Evolutionary conservation across 169 alveolate species (phyloP), one percentile per base, ranked within the genome.

Genomic region (Amoebophrya sp.): DNA sequence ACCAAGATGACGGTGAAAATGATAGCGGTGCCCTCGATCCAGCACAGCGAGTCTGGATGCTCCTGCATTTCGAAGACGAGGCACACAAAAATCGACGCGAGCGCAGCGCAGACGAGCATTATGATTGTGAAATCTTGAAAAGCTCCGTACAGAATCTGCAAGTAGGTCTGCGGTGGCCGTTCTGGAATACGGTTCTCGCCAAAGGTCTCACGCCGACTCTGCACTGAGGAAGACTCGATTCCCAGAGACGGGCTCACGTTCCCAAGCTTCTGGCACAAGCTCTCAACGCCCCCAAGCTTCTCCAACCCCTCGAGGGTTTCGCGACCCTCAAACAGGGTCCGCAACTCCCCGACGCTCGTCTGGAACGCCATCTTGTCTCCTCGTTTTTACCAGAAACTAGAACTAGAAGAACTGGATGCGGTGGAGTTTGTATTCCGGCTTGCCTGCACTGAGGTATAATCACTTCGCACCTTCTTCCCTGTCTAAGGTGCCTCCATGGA

Each of bases 1-100:
- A 65, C 83, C 83, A 65, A 36, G 26, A 65, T 65, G 2, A 65
- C 83, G 0, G 83, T 65, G 33, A 1, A 6, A 26, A 65, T 65
- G 83, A 65, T 65, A 29, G 83, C 83, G 39, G 83, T 65, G 10
- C 83, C 83, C 83, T 65, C 83, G 83, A 65, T 65, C 83, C 83
- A 65, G 83, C 83, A 65, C 33, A 65, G 33, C 38, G 83, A 65
- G 33, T 65, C 83, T 26, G 83, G 83, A 36, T 65, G 83, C 83
- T 65, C 83, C 33, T 1, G 83, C 26, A 65, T 65, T 26, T 65
- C 83, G 26, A 65, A 65, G 2, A 36, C 83, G 83, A 65, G 1
- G 26, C 83, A 65, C 33, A 65, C 83, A 18, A 65, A 26, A 6
- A 65, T 6, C 83, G 83, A 65, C 83, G 83, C 83, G 33, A 65